A percentile compares a stretch with the other conserved stretches of the same genome.
phyloP scores from a whole-genome alignment of 257 asterid genomes.

The Forsythia suspensa region DNA sequence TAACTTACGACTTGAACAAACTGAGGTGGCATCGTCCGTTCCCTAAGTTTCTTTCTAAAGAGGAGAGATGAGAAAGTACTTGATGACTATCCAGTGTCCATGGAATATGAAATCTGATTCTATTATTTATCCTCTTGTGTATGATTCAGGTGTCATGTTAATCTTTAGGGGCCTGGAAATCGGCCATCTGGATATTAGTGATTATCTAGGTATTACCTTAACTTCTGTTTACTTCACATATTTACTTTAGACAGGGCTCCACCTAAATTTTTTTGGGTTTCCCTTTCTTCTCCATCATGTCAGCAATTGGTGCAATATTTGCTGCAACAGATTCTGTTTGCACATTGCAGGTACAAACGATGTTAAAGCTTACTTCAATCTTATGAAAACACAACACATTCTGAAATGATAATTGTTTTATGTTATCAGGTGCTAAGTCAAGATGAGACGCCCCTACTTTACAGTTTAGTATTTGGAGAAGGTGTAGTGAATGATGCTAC shows the following conservation, averaged over 20 bases:
- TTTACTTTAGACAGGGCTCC: not conserved
- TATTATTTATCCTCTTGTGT: not conserved
- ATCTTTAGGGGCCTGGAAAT: slow-evolving; percentile 31
- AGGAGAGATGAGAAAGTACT: not conserved
- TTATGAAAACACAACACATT: not conserved
- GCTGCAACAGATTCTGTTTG: slow-evolving; percentile 58
- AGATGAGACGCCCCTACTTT: slow-evolving; percentile 51
- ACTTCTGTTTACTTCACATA: not conserved
- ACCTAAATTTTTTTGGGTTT: not conserved
- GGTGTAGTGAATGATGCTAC: slow-evolving; percentile 57
- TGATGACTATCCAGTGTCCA: not conserved
- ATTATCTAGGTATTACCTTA: slow-evolving; percentile 42
- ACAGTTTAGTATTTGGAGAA: slow-evolving; percentile 54
- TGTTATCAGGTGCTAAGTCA: slow-evolving; percentile 44
- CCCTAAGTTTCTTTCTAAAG: not conserved
- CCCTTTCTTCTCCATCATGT: not conserved
- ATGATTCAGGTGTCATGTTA: slow-evolving; percentile 29
- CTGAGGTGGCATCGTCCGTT: not conserved
- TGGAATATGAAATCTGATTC: not conserved
- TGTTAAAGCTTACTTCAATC: not conserved
- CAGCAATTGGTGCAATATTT: slow-evolving; percentile 51
- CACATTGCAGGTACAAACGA: slow-evolving; percentile 43
- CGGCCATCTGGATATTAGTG: slow-evolving; percentile 38
- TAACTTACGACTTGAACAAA: not conserved
- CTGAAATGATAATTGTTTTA: slow-evolving; percentile 1